Conservation (phyloP, 2,329 filamentous ascomycete genomes). For the Colletotrichum sp. region DNA sequence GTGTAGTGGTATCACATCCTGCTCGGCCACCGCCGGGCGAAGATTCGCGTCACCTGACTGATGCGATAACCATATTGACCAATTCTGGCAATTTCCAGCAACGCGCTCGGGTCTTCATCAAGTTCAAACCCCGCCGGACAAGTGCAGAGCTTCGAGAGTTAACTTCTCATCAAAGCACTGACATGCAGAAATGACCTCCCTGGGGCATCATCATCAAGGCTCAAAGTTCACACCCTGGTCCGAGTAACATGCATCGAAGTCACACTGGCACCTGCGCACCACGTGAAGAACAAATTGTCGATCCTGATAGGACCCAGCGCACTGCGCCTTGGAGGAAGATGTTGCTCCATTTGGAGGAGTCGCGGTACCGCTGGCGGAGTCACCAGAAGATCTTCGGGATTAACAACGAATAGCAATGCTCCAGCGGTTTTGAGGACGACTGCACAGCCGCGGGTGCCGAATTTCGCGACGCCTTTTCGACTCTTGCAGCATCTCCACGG, state of each 20-base stretch:
- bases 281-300: conserved; percentile 1
- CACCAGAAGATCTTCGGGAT: neutral
- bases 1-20: neutral
- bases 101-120: neutral
- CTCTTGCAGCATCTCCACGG: neutral
- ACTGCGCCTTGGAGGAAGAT: neutral
- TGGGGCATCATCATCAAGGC: neutral
- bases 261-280: neutral
- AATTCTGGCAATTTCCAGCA: neutral
- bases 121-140: neutral
- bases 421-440: neutral
- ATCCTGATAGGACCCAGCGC: neutral
- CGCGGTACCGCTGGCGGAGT: neutral
- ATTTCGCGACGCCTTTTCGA: neutral
- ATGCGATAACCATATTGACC: neutral
- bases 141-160: neutral
- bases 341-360: neutral
- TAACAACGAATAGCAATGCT: neutral
- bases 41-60: neutral
- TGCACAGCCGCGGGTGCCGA: neutral
- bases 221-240: neutral
- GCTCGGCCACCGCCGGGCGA: neutral
- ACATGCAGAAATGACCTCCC: neutral
- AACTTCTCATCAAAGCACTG: neutral
- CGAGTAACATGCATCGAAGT: neutral